These are phyloP conservation scores for Kandelia obovata DNA, from an alignment of 345 rosid genomes.

Conservation along the genomic window DNA sequence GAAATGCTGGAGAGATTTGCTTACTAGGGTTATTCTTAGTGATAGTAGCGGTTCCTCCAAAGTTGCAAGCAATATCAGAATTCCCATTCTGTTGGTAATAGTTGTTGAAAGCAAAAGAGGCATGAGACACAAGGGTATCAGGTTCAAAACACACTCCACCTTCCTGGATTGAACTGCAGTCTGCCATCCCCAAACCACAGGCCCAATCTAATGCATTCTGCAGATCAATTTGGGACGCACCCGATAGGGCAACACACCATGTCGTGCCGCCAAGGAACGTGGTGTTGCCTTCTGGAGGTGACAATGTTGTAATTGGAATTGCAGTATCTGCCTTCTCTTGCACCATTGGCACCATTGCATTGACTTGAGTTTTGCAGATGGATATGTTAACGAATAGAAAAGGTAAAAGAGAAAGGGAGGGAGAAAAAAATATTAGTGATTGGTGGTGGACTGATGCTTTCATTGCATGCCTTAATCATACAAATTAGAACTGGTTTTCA, in stretches of 20 bases:
- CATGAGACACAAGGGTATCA: conserved; percentile 25
- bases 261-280: conserved; percentile 70
- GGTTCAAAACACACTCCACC: conserved; percentile 27
- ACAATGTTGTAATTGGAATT: conserved; percentile 34
- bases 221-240: conserved; percentile 64
- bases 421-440: background rate
- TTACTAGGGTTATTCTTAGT: conserved; percentile 23
- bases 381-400: background rate
- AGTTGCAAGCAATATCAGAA: conserved; percentile 35
- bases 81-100: conserved; percentile 35
- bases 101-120: conserved; percentile 29
- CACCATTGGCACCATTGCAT: conserved; percentile 14
- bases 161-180: conserved; percentile 17
- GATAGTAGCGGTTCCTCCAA: conserved; percentile 28
- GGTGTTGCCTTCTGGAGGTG: conserved; percentile 86
- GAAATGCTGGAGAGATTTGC: background rate
- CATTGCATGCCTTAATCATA: too few species aligned
- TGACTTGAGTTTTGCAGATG: background rate
- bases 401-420: background rate
- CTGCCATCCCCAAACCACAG: conserved; percentile 76
- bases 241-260: conserved; percentile 79
- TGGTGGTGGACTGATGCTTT: background rate
- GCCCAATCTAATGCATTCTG: conserved; percentile 96
- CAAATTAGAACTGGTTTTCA: too few species aligned
- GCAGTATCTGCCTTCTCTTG: conserved; percentile 47